Base-by-base conservation (phyloP, 495 filamentous ascomycete species). In the Hypoxylon perforatum region DNA sequence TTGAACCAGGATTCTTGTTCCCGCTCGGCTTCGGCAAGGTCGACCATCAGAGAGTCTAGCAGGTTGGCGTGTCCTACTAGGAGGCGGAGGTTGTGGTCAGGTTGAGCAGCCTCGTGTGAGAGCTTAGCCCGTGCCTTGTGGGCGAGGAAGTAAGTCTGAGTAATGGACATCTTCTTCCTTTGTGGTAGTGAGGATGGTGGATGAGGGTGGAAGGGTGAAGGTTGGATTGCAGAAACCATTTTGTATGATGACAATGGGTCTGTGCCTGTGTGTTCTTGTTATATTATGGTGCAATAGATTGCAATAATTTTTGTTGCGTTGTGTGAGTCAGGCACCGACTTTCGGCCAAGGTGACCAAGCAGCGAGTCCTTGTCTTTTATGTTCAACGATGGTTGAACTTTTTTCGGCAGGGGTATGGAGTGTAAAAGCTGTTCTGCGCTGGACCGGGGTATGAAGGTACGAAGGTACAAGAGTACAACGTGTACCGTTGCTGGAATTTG, bases 1-100 rank as follows among this genome's bases (percentile, higher is more conserved):
- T 97, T 93, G 88, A 97, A 98, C 96, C 96, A 98, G 54, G 85
- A 90, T 79, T 98, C 95, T 78, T 98, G 95, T 76, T 98, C 93
- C 62, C 88, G 86, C 82, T 99, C 96, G 73, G 96, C 95, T 39
- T 96, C 91, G 77, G 91, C 88, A 15, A 99, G 91, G 75, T 97
- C 93, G 62, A 97, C 82, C 95, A 97, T 98, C 68, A 99, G 83
- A 11, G 88, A 88, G 82, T 99, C 95, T 70, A 99, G 91, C 12
- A 99, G 89, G 85, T 99, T 99, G 84, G 95, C 95, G 80, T 99
- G 95, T 59, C 96, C 86, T 63, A 99, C 95, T 54, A 99, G 87
- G 11, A 94, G 88, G 72, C 94, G 88, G 61, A 99, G 91, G 82
- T 97, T 88, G 84, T 98, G 96, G 74, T 98, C 96, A 69, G 90